These are phyloP conservation scores for Agastache rugosa DNA, from an alignment of 257 asterid genomes.

Conservation along the genomic window DNA sequence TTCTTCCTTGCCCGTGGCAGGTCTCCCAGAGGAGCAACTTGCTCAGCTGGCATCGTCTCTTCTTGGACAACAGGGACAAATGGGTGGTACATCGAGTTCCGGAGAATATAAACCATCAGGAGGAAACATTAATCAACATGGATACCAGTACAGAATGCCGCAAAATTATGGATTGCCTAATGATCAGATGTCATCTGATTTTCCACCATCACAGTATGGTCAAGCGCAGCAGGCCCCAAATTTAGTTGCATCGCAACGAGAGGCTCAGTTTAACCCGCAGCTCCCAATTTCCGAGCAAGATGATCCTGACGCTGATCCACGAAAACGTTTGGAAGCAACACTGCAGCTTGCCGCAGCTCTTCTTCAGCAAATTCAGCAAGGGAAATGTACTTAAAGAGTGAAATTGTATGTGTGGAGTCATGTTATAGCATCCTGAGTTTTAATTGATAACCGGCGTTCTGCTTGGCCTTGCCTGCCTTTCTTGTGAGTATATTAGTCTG, in stretches of 20 bases:
- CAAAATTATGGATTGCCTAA: constrained; percentile 52
- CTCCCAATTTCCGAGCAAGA: constrained; percentile 54
- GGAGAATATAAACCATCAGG: constrained; percentile 57
- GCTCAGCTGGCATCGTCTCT: constrained; percentile 76
- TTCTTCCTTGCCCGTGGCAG: constrained; percentile 42
- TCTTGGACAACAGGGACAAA: constrained; percentile 75
- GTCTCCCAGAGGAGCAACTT: constrained; percentile 70
- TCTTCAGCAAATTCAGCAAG: constrained; percentile 94
- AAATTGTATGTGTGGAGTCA: constrained; percentile 2
- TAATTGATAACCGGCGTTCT: neutral
- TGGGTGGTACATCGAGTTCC: constrained; percentile 35
- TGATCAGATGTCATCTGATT: constrained; percentile 53
- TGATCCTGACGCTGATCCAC: constrained; percentile 69
- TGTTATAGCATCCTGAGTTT: neutral
- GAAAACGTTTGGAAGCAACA: constrained; percentile 87
- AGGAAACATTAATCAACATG: constrained; percentile 46
- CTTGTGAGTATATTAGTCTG: neutral
- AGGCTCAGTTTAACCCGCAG: constrained; percentile 48
- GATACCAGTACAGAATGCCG: constrained; percentile 43
- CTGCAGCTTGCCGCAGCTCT: constrained; percentile 91
- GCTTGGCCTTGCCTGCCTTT: neutral
- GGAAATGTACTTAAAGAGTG: constrained; percentile 61
- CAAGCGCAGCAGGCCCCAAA: constrained; percentile 52
- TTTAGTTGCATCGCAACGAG: constrained; percentile 49
- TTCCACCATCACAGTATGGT: constrained; percentile 52